Evolutionary conservation across 495 filamentous ascomycete genomes (phyloP).

Genomic region (Friedmanniomyces endolithicus): DNA sequence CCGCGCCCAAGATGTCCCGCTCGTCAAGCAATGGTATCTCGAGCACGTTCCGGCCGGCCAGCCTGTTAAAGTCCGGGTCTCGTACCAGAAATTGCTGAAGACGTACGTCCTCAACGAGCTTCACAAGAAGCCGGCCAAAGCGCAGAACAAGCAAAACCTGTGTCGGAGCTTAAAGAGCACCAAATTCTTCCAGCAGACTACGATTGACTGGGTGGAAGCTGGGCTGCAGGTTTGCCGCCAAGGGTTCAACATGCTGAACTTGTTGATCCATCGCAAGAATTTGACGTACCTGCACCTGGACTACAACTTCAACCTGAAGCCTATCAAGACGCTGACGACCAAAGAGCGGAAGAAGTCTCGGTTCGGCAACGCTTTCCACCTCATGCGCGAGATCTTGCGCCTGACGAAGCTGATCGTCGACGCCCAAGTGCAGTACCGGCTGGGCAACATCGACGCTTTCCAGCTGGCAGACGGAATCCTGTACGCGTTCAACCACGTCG

Average conservation of each 20-base stretch:
- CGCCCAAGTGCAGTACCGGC: constrained; percentile 93
- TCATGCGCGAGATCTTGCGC: constrained; percentile 98
- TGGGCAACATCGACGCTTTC: constrained; percentile 98
- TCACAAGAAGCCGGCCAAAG: constrained; percentile 88
- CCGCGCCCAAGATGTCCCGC: constrained; percentile 87
- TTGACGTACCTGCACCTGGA: constrained; percentile 97
- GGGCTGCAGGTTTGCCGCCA: constrained; percentile 96
- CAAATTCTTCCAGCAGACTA: constrained; percentile 99
- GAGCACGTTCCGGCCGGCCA: constrained; percentile 88
- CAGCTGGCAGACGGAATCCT: constrained; percentile 97
- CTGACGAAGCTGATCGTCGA: constrained; percentile 97
- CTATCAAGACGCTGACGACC: constrained; percentile 95
- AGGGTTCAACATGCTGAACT: constrained; percentile 98
- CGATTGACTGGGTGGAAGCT: constrained; percentile 98
- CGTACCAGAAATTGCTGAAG: constrained; percentile 97
- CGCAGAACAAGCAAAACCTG: constrained; percentile 86
- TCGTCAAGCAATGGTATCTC: constrained; percentile 98
- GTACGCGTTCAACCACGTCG: constrained; percentile 98
- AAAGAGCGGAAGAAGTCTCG: constrained; percentile 99
- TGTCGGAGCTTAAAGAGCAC: constrained; percentile 82
- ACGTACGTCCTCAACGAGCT: constrained; percentile 93
- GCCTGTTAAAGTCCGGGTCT: constrained; percentile 96
- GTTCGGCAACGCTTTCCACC: constrained; percentile 97
- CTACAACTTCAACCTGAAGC: constrained; percentile 99
- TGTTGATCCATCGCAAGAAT: constrained; percentile 97